These are phyloP conservation scores for Trichomonas gallinae DNA, from an alignment of 208 protist genomes.

Conservation along the genomic window DNA sequence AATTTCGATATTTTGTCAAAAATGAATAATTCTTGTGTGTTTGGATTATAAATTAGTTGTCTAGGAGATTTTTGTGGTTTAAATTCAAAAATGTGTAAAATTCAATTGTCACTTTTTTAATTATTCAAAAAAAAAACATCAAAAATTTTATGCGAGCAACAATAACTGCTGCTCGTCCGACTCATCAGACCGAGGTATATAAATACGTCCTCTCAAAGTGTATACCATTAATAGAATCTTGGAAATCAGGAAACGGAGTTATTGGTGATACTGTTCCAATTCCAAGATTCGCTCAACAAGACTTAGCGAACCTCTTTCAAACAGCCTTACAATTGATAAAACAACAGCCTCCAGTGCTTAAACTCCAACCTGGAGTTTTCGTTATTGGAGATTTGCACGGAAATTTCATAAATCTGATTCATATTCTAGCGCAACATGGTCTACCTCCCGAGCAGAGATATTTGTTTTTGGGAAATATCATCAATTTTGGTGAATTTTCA, in stretches of 20 bases:
- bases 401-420: constrained; percentile 52
- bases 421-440: constrained; percentile 56
- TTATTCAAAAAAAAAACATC: too few relatives aligned
- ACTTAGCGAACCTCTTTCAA: background rate
- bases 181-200: background rate
- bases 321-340: background rate
- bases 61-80: too few relatives aligned
- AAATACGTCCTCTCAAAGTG: background rate
- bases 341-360: background rate
- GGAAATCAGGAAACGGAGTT: background rate
- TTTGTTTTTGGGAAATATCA: constrained; percentile 67
- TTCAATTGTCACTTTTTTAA: too few relatives aligned
- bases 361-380: background rate
- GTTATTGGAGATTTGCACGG: constrained; percentile 16
- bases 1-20: too few relatives aligned
- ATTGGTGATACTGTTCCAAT: background rate
- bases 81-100: too few relatives aligned
- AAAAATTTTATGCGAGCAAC: background rate
- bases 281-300: background rate
- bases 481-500: constrained; percentile 28
- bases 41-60: too few relatives aligned
- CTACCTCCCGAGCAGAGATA: constrained; percentile 66
- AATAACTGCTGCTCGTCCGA: background rate
- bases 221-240: background rate
- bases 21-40: too few relatives aligned